phyloP scores from a whole-genome alignment of 140 eudicot species.

The Senecio squalidus region DNA sequence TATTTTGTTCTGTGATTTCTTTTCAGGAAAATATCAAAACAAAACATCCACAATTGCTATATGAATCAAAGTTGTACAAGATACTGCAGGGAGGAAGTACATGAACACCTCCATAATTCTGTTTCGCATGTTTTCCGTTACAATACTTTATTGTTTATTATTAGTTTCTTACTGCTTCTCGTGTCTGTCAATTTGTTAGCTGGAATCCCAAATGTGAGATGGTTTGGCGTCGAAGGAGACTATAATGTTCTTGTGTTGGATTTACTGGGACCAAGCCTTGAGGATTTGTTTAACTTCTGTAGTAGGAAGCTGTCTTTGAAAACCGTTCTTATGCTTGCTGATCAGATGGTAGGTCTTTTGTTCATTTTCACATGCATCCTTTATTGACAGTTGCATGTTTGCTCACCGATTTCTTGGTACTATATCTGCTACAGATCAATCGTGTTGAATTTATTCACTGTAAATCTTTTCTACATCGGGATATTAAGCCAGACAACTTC shows the following conservation, averaged over 20 bases:
- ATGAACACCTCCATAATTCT: slow-evolving; percentile 7
- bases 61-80: slow-evolving; percentile 82
- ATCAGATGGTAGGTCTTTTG: slow-evolving; percentile 68
- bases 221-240: slow-evolving; percentile 92
- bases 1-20: slow-evolving; percentile 1
- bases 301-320: slow-evolving; percentile 84
- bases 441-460: slow-evolving; percentile 83
- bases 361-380: background rate
- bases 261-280: slow-evolving; percentile 90
- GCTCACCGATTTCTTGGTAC: background rate
- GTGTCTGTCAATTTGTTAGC: slow-evolving; percentile 40
- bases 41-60: slow-evolving; percentile 85
- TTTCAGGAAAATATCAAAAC: slow-evolving; percentile 84
- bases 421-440: slow-evolving; percentile 47
- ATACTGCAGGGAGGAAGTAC: slow-evolving; percentile 96
- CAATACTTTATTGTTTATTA: background rate
- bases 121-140: background rate
- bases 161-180: slow-evolving; percentile 8
- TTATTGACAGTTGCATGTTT: background rate
- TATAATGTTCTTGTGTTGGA: slow-evolving; percentile 89
- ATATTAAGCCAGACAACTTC: slow-evolving; percentile 92
- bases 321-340: slow-evolving; percentile 97
- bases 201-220: slow-evolving; percentile 85
- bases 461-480: slow-evolving; percentile 80
- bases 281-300: slow-evolving; percentile 81